Percentiles rank a stretch among this genome's conserved stretches.
phyloP scores from a whole-genome alignment of 305 asterid genomes.

The Andrographis paniculata region DNA sequence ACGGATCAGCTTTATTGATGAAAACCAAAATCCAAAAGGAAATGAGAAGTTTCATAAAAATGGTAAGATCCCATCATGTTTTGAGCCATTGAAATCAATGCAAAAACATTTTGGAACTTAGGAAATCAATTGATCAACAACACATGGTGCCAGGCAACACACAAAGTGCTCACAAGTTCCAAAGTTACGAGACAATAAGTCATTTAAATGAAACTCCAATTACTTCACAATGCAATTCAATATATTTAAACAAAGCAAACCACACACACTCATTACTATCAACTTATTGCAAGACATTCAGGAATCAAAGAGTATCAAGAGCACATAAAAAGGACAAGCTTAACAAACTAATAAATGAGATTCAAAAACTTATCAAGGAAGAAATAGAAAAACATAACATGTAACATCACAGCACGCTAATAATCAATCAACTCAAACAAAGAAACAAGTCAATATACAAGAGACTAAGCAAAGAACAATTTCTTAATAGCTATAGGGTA shows the following conservation, averaged over 20 bases:
- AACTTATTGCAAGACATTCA: too few species aligned
- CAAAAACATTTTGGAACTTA: neutral
- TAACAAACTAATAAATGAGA: too few species aligned
- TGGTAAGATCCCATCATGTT: neutral
- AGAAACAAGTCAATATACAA: neutral
- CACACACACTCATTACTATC: neutral
- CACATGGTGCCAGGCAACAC: too few species aligned
- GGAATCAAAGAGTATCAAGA: too few species aligned
- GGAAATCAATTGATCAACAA: slow-evolving; percentile 6
- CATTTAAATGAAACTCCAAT: neutral
- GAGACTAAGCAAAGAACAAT: slow-evolving; percentile 7
- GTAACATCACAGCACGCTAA: too few species aligned
- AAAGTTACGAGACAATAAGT: too few species aligned
- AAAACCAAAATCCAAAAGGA: neutral
- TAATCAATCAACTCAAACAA: neutral
- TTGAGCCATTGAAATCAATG: slow-evolving; percentile 5
- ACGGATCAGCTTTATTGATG: too few species aligned
- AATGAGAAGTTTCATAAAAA: slow-evolving; percentile 4
- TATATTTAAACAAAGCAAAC: too few species aligned
- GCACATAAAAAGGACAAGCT: too few species aligned
- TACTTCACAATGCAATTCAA: neutral
- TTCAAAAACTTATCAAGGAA: too few species aligned
- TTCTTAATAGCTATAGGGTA: slow-evolving; percentile 29
- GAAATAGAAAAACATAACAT: too few species aligned
- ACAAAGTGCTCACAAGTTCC: too few species aligned